These are phyloP conservation scores for Cornus florida DNA, from an alignment of 148 eudicot genomes.

Conservation along the genomic window DNA sequence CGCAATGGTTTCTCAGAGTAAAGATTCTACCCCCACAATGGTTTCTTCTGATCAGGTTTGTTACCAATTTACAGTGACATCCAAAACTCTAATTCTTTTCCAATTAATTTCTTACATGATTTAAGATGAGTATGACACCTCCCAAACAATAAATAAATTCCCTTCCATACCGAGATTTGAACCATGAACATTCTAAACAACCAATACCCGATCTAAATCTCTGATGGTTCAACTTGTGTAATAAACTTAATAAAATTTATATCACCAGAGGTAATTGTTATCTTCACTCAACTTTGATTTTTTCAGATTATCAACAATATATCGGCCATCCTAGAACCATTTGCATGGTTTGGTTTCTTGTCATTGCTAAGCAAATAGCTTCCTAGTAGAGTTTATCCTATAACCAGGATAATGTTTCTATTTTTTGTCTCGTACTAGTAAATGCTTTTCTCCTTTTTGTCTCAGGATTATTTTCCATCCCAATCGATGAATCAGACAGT, in stretches of 20 bases:
- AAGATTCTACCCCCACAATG: slow-evolving; percentile 38
- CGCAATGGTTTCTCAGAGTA: too few species aligned
- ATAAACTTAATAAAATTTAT: too few species aligned
- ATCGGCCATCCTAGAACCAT: not conserved
- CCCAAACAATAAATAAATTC: too few species aligned
- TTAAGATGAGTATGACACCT: not conserved
- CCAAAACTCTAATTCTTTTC: not conserved
- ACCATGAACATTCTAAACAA: not conserved
- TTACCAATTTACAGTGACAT: too few species aligned
- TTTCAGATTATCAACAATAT: not conserved
- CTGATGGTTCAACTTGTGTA: too few species aligned
- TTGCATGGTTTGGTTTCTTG: not conserved
- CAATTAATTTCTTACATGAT: not conserved
- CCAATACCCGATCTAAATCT: too few species aligned
- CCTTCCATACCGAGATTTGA: too few species aligned
- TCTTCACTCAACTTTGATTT: too few species aligned
- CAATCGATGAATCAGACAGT: slow-evolving; percentile 85
- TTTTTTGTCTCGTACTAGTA: too few species aligned
- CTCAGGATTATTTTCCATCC: slow-evolving; percentile 71
- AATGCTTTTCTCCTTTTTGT: too few species aligned
- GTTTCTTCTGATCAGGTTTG: slow-evolving; percentile 71
- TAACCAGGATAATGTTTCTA: not conserved
- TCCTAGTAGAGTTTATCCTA: too few species aligned
- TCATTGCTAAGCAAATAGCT: not conserved
- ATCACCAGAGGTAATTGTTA: too few species aligned